phyloP scores from a whole-genome alignment of 2,329 filamentous ascomycete species.

The Stagonosporopsis cucurbitacearum region DNA sequence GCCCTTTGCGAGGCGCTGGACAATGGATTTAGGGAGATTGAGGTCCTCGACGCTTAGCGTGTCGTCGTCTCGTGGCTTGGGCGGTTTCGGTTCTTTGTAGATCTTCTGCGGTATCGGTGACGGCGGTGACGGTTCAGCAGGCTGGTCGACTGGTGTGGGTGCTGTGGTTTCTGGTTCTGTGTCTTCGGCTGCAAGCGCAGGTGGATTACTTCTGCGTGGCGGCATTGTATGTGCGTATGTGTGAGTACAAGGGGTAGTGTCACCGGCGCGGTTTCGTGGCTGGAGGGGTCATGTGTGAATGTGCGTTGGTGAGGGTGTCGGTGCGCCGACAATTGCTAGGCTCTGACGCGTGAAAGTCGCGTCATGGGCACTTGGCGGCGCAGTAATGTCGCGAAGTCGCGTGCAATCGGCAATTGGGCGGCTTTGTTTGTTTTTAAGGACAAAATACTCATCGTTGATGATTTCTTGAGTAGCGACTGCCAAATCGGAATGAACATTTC shows the following conservation, averaged over 20 bases:
- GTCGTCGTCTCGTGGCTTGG: conserved; percentile 42
- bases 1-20: conserved; percentile 79
- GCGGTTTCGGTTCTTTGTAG: conserved; percentile 15
- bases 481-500: background rate
- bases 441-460: background rate
- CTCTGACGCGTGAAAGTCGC: conserved; percentile 36
- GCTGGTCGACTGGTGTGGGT: conserved; percentile 6
- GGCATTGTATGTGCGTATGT: conserved; percentile 48
- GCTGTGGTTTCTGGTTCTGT: conserved; percentile 21
- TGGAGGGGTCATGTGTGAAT: conserved; percentile 18
- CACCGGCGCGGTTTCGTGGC: conserved; percentile 6
- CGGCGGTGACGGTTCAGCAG: conserved; percentile 2
- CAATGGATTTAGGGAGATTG: conserved; percentile 79
- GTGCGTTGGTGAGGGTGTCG: conserved; percentile 20
- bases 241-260: background rate
- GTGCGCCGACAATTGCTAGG: conserved; percentile 26
- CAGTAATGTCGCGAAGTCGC: conserved; percentile 3
- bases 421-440: background rate
- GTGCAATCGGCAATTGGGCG: background rate
- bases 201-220: conserved; percentile 56
- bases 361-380: conserved; percentile 11
- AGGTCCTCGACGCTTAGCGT: conserved; percentile 65
- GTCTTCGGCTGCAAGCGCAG: conserved; percentile 48
- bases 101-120: conserved; percentile 14
- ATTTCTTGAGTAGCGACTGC: background rate